phyloP scores from a whole-genome alignment of 2,329 filamentous ascomycete species.

The Sporothrix schenckii region DNA sequence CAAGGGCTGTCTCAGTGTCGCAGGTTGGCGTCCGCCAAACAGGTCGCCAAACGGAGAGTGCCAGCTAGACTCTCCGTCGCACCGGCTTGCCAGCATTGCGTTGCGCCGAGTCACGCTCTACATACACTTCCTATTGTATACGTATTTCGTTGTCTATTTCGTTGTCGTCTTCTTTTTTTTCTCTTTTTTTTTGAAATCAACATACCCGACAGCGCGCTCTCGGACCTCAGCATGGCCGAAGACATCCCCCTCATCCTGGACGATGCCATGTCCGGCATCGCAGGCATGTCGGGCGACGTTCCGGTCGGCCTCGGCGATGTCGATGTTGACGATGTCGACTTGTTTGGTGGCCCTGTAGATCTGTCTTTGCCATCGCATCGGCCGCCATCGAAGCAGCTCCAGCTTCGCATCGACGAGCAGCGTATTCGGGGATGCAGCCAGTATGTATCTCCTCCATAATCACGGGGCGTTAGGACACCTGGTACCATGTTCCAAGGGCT shows the following conservation, averaged over 20 bases:
- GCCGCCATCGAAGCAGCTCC: conserved; percentile 64
- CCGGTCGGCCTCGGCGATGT: conserved; percentile 55
- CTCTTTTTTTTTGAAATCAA: neutral
- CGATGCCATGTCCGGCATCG: conserved; percentile 44
- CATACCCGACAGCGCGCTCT: neutral
- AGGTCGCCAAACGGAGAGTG: neutral
- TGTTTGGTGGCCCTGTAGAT: conserved; percentile 48
- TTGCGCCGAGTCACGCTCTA: neutral
- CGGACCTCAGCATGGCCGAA: neutral
- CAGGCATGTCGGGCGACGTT: conserved; percentile 48
- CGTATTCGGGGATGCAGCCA: conserved; percentile 76
- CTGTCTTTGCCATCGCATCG: conserved; percentile 56
- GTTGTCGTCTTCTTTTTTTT: neutral
- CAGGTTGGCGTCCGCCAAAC: neutral
- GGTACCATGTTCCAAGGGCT: neutral
- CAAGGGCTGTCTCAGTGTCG: no score
- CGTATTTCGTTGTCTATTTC: neutral
- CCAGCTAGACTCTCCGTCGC: neutral
- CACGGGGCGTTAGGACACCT: neutral
- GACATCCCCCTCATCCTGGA: conserved; percentile 33
- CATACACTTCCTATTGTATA: neutral
- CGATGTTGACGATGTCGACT: conserved; percentile 70
- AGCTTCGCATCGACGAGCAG: conserved; percentile 75
- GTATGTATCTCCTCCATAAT: conserved; percentile 51
- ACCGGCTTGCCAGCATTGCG: conserved; percentile 8